Evolutionary conservation across 1,284 basidiomycete species (phyloP), one percentile per base, ranked within the genome.

Genomic region (Tilletia caries): DNA sequence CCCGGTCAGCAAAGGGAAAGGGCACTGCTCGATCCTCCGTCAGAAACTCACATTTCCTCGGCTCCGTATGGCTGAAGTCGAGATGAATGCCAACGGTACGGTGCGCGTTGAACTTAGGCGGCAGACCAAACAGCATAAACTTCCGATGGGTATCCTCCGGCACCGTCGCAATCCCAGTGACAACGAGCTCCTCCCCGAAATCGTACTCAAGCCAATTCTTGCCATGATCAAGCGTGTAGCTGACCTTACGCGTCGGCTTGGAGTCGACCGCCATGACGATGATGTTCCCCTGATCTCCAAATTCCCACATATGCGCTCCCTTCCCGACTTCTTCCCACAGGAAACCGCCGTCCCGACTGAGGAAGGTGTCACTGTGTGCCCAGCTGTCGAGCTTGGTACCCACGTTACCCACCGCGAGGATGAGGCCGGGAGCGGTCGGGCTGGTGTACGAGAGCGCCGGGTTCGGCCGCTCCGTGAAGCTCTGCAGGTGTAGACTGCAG

Each of bases 261-360:
- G 98, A 94, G 83, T 98, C 96, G 83, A 98, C 96, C 68, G 89
- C 93, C 84, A 98, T 90, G 73, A 98, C 86, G 44, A 98, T 87
- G 71, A 98, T 88, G 0, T 93, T 93, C 8, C 96, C 95, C 1
- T 93, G 95, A 85, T 98, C 96, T 44, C 95, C 95, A 79, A 94
- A 98, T 81, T 96, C 94, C 93, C 94, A 99, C 67, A 96, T 87
- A 82, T 98, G 92, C 0, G 96, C 95, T 77, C 96, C 95, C 83
- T 98, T 98, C 86, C 94, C 93, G 2, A 99, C 91, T 85, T 98
- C 95, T 82, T 96, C 90, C 95, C 95, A 99, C 0, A 92, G 93
- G 85, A 97, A 97, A 6, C 95, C 96, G 4, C 90, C 96, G 79
- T 99, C 93, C 2, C 95, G 91, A 60, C 92, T 94, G 48, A 98